phyloP scores from a whole-genome alignment of 2,329 filamentous ascomycete species.

The Calcarisporium arbuscula region DNA sequence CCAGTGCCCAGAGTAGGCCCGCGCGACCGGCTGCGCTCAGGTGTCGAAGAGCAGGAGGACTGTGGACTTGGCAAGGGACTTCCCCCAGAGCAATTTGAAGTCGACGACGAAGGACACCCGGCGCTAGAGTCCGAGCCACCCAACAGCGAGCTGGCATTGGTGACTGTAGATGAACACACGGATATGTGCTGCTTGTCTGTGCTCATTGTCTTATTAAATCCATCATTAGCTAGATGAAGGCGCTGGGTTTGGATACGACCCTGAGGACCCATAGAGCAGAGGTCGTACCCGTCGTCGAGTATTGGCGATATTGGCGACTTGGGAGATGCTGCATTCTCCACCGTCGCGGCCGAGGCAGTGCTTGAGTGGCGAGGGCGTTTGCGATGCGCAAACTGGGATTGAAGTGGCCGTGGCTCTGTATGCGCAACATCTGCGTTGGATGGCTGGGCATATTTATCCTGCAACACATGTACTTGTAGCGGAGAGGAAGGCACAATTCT shows the following conservation, averaged over 20 bases:
- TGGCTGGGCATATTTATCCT: constrained; percentile 45
- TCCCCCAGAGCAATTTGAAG: constrained; percentile 45
- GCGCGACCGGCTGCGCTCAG: too few relatives aligned
- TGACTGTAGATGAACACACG: constrained; percentile 46
- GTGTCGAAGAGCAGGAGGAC: constrained; percentile 69
- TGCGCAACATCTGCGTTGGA: constrained; percentile 47
- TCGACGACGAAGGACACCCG: constrained; percentile 58
- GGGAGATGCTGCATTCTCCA: constrained; percentile 10
- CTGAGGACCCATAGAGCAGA: constrained; percentile 25
- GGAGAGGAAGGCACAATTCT: constrained; percentile 49
- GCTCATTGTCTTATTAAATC: constrained; percentile 45
- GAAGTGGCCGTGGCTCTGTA: constrained; percentile 22
- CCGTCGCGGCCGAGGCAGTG: constrained; percentile 10
- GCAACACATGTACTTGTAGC: constrained; percentile 47
- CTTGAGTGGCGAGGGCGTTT: constrained; percentile 11
- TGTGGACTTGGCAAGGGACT: constrained; percentile 61
- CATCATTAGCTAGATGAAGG: constrained; percentile 42
- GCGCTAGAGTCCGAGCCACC: constrained; percentile 45
- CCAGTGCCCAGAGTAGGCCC: too few relatives aligned
- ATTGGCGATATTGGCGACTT: constrained; percentile 11
- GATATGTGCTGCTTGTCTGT: constrained; percentile 42
- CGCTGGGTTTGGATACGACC: constrained; percentile 27
- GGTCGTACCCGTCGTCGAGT: constrained; percentile 21
- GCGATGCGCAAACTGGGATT: constrained; percentile 19
- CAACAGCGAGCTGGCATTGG: constrained; percentile 48